phyloP scores from a whole-genome alignment of 2,329 filamentous ascomycete genomes.

The Periglandula ipomoeae region DNA sequence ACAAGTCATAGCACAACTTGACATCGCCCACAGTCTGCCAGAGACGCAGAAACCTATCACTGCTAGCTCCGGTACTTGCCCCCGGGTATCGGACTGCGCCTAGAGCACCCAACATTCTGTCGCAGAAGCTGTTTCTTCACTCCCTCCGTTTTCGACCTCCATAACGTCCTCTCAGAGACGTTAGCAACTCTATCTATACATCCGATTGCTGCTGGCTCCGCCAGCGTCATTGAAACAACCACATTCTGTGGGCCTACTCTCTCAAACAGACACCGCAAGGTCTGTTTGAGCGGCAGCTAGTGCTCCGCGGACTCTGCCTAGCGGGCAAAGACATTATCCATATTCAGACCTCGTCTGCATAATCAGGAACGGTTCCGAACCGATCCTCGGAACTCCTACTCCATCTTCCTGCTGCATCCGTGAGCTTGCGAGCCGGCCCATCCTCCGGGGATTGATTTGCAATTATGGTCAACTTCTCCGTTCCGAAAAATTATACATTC shows the following conservation, averaged over 20 bases:
- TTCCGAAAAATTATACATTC: slow-evolving; percentile 72
- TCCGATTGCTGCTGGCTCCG: slow-evolving; percentile 72
- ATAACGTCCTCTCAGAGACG: slow-evolving; percentile 72
- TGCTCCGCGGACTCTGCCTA: slow-evolving; percentile 67
- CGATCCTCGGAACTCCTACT: not conserved
- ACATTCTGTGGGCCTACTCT: slow-evolving; percentile 90
- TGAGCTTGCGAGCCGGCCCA: not conserved
- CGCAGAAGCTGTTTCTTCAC: slow-evolving; percentile 71
- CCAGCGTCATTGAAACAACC: slow-evolving; percentile 60
- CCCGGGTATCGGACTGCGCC: slow-evolving; percentile 71
- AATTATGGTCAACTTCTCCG: slow-evolving; percentile 70
- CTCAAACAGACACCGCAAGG: slow-evolving; percentile 87
- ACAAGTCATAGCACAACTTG: not conserved
- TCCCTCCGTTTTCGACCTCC: slow-evolving; percentile 79
- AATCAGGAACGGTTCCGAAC: not conserved
- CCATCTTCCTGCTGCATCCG: not conserved
- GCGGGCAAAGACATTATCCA: slow-evolving; percentile 18
- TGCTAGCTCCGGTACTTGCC: slow-evolving; percentile 74
- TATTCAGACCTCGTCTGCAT: not conserved
- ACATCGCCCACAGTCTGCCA: not conserved
- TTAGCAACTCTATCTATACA: slow-evolving; percentile 31
- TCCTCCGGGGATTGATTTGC: not conserved
- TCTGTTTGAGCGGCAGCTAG: slow-evolving; percentile 98
- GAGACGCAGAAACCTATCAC: slow-evolving; percentile 12
- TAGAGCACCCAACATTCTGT: slow-evolving; percentile 76